Evolutionary conservation across 805 yeast genomes (phyloP).

Genomic region (Candida peoriensis): DNA sequence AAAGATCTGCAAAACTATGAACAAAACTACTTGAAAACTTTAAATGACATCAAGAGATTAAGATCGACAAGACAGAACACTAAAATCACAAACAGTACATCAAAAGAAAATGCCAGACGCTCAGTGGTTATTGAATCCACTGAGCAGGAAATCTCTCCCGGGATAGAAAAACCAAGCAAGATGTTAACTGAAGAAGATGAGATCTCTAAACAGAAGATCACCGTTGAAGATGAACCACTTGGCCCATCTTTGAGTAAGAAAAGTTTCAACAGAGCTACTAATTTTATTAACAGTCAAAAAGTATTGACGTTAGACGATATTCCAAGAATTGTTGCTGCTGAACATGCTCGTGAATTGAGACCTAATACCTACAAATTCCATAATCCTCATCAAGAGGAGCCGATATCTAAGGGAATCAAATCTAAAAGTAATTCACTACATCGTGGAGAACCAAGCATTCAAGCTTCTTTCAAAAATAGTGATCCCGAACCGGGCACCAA

Average conservation of each 20-base stretch:
- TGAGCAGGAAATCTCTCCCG: constrained; percentile 15
- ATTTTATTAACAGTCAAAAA: constrained; percentile 71
- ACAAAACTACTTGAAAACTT: constrained; percentile 60
- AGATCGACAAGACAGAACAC: constrained; percentile 69
- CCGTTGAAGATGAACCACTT: constrained; percentile 28
- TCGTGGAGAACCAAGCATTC: constrained; percentile 13
- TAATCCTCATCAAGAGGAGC: constrained; percentile 31
- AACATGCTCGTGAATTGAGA: constrained; percentile 88
- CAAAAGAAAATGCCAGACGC: constrained; percentile 57
- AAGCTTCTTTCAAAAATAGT: constrained; percentile 2
- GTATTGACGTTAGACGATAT: constrained; percentile 92
- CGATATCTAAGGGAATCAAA: constrained; percentile 13
- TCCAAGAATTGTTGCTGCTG: constrained; percentile 94
- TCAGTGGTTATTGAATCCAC: constrained; percentile 52
- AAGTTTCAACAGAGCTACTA: constrained; percentile 60
- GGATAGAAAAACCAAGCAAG: constrained; percentile 1
- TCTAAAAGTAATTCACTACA: constrained; percentile 17
- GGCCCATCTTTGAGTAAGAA: constrained; percentile 53
- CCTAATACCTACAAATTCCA: constrained; percentile 91
- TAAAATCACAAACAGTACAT: constrained; percentile 40
- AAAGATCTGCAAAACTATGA: constrained; percentile 26
- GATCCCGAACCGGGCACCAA: constrained; percentile 21
- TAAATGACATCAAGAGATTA: constrained; percentile 71
- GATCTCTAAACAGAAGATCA: constrained; percentile 21
- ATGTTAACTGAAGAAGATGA: constrained; percentile 14